phyloP scores from a whole-genome alignment of 306 rosid genomes.

The Cucurbita moschata region DNA sequence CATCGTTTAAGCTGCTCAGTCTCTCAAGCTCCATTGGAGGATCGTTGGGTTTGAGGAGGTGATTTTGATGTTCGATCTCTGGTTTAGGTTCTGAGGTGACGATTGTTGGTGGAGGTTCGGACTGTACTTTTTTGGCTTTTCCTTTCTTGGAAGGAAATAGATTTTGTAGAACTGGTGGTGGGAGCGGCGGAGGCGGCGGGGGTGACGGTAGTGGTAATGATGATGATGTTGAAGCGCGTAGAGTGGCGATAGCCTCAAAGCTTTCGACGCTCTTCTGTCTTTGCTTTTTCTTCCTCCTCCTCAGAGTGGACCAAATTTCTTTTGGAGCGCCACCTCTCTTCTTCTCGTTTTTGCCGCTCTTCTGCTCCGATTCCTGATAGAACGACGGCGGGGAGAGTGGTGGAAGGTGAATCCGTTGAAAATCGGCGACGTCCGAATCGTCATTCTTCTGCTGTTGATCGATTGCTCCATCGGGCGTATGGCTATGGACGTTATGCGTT shows the following conservation, averaged over 20 bases:
- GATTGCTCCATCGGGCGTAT: background rate
- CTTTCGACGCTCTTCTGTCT: constrained; percentile 48
- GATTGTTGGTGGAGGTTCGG: constrained; percentile 10
- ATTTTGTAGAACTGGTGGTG: constrained; percentile 36
- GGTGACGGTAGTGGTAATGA: constrained; percentile 11
- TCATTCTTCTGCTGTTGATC: background rate
- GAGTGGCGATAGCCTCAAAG: constrained; percentile 23
- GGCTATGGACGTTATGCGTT: constrained; percentile 14
- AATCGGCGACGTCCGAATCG: background rate
- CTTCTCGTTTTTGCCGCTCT: constrained; percentile 20
- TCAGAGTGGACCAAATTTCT: constrained; percentile 32
- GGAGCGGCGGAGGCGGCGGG: constrained; percentile 18
- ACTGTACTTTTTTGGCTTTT: constrained; percentile 22
- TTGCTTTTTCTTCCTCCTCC: constrained; percentile 47
- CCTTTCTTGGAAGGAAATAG: constrained; percentile 38
- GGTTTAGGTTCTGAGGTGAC: constrained; percentile 21
- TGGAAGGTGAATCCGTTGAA: background rate
- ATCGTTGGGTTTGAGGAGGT: constrained; percentile 13
- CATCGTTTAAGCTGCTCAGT: constrained; percentile 10
- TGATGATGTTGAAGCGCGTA: constrained; percentile 8
- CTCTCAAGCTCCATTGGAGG: constrained; percentile 11
- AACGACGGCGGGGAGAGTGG: constrained; percentile 7
- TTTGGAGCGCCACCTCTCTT: constrained; percentile 38
- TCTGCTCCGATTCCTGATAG: constrained; percentile 17
- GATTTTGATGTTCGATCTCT: background rate